Base-by-base conservation (phyloP, 2,329 filamentous ascomycete genomes). In the Colletotrichum sp. region DNA sequence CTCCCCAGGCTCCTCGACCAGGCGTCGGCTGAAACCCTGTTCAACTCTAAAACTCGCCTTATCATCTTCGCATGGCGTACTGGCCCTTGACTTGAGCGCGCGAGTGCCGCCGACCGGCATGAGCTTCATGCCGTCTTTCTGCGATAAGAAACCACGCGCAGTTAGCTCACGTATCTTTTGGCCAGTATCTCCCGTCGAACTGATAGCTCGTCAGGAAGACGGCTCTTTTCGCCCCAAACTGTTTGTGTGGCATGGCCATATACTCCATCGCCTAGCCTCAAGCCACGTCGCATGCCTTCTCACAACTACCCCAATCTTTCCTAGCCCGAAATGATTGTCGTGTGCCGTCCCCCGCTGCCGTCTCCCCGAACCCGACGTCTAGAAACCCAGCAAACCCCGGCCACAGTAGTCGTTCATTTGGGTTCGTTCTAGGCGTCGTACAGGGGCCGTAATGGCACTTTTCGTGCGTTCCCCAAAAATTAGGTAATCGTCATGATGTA, bases 271-370 rank as follows among this genome's bases (percentile, higher is more conserved):
- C 66, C 66, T 15, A 52, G 52, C 59, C 16, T 26, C 21, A 55
- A 64, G 69, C 65, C 71, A 73, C 32, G 65, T 70, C 71, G 71
- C 65, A 57, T 73, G 65, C 66, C 28, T 36, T 44, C 24, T 28
- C 26, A 24, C 32, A 52, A 26, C 59, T 63, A 16, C 24, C 52
- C 65, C 3, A 49, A 52, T 30, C 57, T 36, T 63, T 30, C 26
- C 21, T 21, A 52, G 65, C 18, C 18, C 52, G 39, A 26, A 16
- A n/a, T 21, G 18, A n/a, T 16, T n/a, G 9, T 59, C 39, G 9
- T 10, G 26, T 57, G 9, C 16, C 36, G 13, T 24, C 59, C n/a
- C 30, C 18, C 59, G 16, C 30, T 30, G 30, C 59, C 59, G 28
- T 34, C 16, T 21, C 18, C 18, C 34, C 32, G 26, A 26, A 18